Evolutionary conservation across 371 early-diverging fungal genomes (phyloP), one percentile per base, ranked within the genome.

Genomic region (Fennellomyces sp.): DNA sequence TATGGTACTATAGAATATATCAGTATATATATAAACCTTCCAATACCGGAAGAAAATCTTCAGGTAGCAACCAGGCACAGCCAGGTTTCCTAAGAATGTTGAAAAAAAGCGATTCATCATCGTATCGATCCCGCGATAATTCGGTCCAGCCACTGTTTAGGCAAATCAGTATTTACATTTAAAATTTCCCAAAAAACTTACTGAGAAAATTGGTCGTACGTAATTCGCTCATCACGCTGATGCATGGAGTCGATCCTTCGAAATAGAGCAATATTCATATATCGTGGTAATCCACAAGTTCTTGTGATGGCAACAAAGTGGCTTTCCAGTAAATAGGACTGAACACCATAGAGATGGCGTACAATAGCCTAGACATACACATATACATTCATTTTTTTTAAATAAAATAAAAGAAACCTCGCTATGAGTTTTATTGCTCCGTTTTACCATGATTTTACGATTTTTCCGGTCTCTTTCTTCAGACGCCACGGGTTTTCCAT

Each of bases 201-300:
- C 69, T 52, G 41, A 51, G 29, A 28, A 64, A 67, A 69, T 60
- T 70, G 58, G 7, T 58, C 65, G 27, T 60, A 56, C 10, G 64
- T 54, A n/a, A 73, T 55, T 13, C 52, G 12, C 33, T 70, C 70
- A n/a, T 58, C 62, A 2, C 56, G 52, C 19, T 51, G 29, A 33
- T 60, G 56, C 50, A 68, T 55, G 1, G 48, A 58, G 42, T 75
- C 72, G 15, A 82, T 56, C 47, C 75, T 71, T n/a, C 83, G 76
- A 65, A 87, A 89, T 52, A 90, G 62, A 1, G 84, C 81, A 31
- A 85, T 56, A 57, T 80, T 87, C 70, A 90, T 70, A 54, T 83
- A 89, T 17, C 83, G 70, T 13, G 88, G 86, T 31, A 90, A 56
- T 3, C 69, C 78, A 56, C 83, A 83, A 21, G 78, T 78, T 52